Evolutionary conservation across 768 basidiomycete genomes (phyloP).

Genomic region (Artomyces pyxidatus): DNA sequence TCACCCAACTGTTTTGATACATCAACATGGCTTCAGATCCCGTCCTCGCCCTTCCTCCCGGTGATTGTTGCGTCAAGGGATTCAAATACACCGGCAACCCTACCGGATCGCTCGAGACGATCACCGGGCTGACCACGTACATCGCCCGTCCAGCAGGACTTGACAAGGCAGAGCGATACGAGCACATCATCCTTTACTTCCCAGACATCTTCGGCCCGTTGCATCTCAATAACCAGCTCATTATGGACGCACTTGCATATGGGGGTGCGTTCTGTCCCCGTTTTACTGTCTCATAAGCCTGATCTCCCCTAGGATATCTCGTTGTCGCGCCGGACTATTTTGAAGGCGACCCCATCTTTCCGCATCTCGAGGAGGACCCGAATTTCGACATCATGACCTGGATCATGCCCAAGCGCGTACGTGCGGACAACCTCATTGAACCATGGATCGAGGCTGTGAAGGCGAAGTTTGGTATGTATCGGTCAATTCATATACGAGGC

Average conservation of each 20-base stretch:
- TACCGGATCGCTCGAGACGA: not conserved
- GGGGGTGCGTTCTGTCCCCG: not conserved
- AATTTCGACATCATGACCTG: not conserved
- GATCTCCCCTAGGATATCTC: not conserved
- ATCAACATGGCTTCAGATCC: no score
- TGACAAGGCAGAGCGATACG: not conserved
- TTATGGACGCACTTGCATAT: not conserved
- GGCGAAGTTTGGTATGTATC: not conserved
- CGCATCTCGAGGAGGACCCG: not conserved
- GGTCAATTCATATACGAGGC: no score
- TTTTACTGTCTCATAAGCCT: not conserved
- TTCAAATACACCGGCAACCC: not conserved
- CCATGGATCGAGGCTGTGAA: not conserved
- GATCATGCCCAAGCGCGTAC: not conserved
- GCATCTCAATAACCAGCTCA: slow-evolving; percentile 3
- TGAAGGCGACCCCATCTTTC: not conserved
- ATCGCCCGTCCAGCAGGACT: not conserved
- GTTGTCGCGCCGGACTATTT: slow-evolving; percentile 3
- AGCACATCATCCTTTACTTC: not conserved
- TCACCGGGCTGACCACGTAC: not conserved
- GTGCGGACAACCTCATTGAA: not conserved
- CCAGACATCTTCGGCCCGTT: not conserved
- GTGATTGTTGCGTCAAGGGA: not conserved
- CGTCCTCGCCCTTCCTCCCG: not conserved
- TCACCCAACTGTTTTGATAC: no score